A percentile compares a stretch with the other conserved stretches of the same genome.
Conservation (phyloP, 192 early-diverging fungal genomes). For the Gaertneriomyces semiglobifer region DNA sequence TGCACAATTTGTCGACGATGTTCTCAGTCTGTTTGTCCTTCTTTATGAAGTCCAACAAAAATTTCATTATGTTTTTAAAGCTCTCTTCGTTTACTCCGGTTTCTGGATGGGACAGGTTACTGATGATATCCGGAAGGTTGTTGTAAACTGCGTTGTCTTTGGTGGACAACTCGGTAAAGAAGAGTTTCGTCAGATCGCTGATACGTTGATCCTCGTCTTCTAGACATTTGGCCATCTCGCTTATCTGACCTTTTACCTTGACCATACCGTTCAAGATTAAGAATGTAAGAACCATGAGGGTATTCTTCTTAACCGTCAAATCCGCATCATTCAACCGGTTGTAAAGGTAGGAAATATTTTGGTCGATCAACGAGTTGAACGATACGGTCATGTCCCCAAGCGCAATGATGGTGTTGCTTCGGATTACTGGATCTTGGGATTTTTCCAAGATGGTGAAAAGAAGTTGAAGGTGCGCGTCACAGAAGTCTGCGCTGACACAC, state of each 20-base stretch:
- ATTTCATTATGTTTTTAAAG: conserved; percentile 90
- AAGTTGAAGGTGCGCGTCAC: conserved; percentile 86
- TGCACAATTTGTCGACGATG: conserved; percentile 93
- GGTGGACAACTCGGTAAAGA: conserved; percentile 91
- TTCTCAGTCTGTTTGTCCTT: conserved; percentile 93
- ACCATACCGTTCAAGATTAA: conserved; percentile 98
- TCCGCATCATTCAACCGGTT: conserved; percentile 81
- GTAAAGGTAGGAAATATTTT: conserved; percentile 93
- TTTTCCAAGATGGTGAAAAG: conserved; percentile 87
- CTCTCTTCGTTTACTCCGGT: conserved; percentile 73
- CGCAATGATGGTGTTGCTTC: conserved; percentile 93
- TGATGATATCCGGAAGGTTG: conserved; percentile 97
- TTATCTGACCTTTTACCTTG: conserved; percentile 97
- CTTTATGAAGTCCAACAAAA: conserved; percentile 92
- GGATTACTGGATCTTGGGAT: conserved; percentile 76
- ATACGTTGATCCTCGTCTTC: conserved; percentile 80
- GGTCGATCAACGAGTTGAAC: conserved; percentile 95
- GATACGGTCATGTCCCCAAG: conserved; percentile 98
- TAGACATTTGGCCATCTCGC: conserved; percentile 97
- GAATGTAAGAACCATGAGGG: conserved; percentile 97
- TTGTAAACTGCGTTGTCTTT: conserved; percentile 99
- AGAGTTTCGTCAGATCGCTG: conserved; percentile 86
- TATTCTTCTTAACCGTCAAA: conserved; percentile 84
- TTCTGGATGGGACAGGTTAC: conserved; percentile 70
- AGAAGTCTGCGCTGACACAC: conserved; percentile 94